Evolutionary conservation across 202 grass and related monocot genomes (phyloP), one percentile per base, ranked within the genome.

Genomic region (Zoysia matrella): DNA sequence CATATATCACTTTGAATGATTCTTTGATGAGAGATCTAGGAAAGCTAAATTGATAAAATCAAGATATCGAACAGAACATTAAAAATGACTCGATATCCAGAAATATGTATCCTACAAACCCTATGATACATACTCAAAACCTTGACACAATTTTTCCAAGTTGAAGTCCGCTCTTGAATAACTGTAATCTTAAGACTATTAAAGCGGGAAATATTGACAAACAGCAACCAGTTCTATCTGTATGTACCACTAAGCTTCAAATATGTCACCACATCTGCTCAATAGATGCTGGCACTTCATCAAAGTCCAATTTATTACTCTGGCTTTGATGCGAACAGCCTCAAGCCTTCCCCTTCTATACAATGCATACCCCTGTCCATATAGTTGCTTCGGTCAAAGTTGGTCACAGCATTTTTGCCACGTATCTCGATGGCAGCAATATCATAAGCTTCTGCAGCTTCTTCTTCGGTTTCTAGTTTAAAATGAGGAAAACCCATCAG

Each of bases 341-440:
- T 86, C 49, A 91, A 79, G 36, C 90, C 86, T 71, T 85, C 82
- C 8, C 87, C 86, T 80, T 92, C 73, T 88, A 88, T 88, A 81
- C 83, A 81, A 60, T 95, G 80, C 67, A 88, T 54, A 69, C 85
- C 88, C 64, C 81, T 82, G 42, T 92, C 93, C 3, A 65, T 67
- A 73, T 95, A 95, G 76, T 92, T 95, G 85, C 85, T 92, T 86
- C 91, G 76, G 69, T 95, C 93, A 86, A 95, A 95, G 84, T 95
- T 95, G 56, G 90, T 92, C 70, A 95, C 87, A 11, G 93, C 93
- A 77, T 91, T 92, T 86, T 83, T 88, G 30, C 93, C 90, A 46
- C 93, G 90, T 72, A 95, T 89, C 88, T 95, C 87, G 5, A 95
- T 92, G 50, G 88, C 93, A 74, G 88, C 93, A 65, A 90, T 88